Percentiles rank a stretch among this genome's conserved stretches.
phyloP scores from a whole-genome alignment of 2,329 filamentous ascomycete species.

The Arthrobotrys conoides region DNA sequence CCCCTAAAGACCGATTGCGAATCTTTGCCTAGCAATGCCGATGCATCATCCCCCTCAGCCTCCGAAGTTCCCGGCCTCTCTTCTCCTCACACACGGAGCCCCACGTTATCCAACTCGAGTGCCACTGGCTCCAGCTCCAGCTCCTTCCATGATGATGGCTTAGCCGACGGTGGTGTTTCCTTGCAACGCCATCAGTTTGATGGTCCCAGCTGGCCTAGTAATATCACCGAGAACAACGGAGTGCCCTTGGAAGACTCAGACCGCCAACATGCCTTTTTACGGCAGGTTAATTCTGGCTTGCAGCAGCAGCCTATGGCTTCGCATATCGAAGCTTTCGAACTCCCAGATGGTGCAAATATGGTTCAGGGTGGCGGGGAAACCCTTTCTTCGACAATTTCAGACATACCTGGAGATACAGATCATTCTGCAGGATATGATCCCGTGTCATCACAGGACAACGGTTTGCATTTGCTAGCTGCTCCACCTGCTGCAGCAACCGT shows the following conservation, averaged over 20 bases:
- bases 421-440: constrained; percentile 5
- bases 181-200: constrained; percentile 27
- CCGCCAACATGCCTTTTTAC: not conserved
- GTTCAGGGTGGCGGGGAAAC: constrained; percentile 12
- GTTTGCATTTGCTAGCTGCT: not conserved
- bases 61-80: constrained; percentile 28
- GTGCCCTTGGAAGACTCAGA: constrained; percentile 15
- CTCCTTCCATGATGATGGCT: constrained; percentile 17
- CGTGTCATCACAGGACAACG: constrained; percentile 19
- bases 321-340: not conserved
- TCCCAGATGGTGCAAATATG: constrained; percentile 23
- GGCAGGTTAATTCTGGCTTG: not conserved
- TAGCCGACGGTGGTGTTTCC: constrained; percentile 30
- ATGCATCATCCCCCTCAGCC: constrained; percentile 34
- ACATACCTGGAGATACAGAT: constrained; percentile 10
- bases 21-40: constrained; percentile 22
- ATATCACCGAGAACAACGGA: constrained; percentile 11
- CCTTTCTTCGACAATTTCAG: not conserved
- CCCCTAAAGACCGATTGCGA: constrained; percentile 45
- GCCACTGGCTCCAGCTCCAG: constrained; percentile 14
- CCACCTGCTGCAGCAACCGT: not conserved
- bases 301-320: not conserved
- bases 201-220: constrained; percentile 6
- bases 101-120: constrained; percentile 25
- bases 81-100: constrained; percentile 39